Base-by-base conservation (phyloP, 2,329 filamentous ascomycete species). In the Penicillium italicum region DNA sequence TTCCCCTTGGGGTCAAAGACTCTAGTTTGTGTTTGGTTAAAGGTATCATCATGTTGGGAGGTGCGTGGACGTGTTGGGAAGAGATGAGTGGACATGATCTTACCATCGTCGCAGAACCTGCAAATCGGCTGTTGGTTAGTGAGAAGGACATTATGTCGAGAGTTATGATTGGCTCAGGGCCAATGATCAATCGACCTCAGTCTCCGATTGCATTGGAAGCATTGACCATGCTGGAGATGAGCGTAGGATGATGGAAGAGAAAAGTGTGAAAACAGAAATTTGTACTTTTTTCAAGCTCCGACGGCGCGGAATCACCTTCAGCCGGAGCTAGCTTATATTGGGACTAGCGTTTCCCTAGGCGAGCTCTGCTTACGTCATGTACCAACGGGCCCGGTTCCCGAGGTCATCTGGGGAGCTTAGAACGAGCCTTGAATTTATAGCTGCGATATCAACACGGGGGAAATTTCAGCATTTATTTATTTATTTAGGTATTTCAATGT, bases 1-100 rank as follows among this genome's bases (percentile, higher is more conserved):
- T 87, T 82, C 79, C 81, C 85, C 60, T 55, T 81, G 74, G 63
- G 88, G 86, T 95, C 90, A 94, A 94, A 95, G 90, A 95, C 90
- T 95, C 90, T 95, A 95, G 89, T 92, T 92, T 82, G 76, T 37
- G 20, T 66, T 51, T 84, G 88, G 88, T 91, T 87, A 79, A 80
- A 74, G 75, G 78, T 91, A 86, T 92, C 90, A 93, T 93, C 90
- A 91, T 72, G 74, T 77, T 62, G 76, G 79, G 22, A 38, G 26
- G 71, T 63, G 60, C 58, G 42, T 63, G 66, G 62, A 57, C 62
- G 52, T 61, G 44, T 55, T 54, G 61, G 56, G 50, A 49, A 26
- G 51, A 53, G 50, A n/a, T 45, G 40, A 46, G 40, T 24, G 42
- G 47, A 49, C 51, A 49, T 18, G n/a, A 41, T 62, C 71, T 71